Evolutionary conservation across 1,139 yeast genomes (phyloP).

Genomic region (Yamadazyma atlantica): DNA sequence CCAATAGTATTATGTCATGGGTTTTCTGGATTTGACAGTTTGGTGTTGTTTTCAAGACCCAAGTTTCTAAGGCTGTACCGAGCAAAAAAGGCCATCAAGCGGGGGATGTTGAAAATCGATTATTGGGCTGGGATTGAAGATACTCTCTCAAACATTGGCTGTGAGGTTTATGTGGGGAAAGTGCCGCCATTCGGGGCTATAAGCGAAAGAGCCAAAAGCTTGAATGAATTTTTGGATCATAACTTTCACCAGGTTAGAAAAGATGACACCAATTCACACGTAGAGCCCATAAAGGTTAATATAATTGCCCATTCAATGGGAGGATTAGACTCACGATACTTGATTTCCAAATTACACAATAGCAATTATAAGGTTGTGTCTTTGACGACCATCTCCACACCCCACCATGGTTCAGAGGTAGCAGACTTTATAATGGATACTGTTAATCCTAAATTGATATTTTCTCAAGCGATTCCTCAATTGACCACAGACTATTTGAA

Average conservation of each 20-base stretch:
- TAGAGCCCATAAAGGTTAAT: constrained; percentile 53
- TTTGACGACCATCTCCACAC: constrained; percentile 82
- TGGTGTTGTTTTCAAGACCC: constrained; percentile 47
- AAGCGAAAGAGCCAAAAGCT: constrained; percentile 60
- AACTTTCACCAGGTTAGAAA: constrained; percentile 26
- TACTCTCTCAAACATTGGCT: constrained; percentile 59
- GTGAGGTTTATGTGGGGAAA: constrained; percentile 66
- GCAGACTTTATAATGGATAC: constrained; percentile 65
- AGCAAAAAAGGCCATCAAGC: constrained; percentile 13
- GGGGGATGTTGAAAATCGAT: constrained; percentile 36
- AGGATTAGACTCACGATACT: constrained; percentile 78
- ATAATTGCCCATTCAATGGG: constrained; percentile 95
- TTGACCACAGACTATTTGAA: constrained; percentile 57
- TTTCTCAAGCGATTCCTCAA: constrained; percentile 52
- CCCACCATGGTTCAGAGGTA: constrained; percentile 83
- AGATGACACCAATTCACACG: constrained; percentile 20
- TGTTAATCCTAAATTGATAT: constrained; percentile 18
- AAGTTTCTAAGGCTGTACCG: constrained; percentile 12
- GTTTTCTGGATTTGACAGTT: constrained; percentile 71
- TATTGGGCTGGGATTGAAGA: constrained; percentile 83
- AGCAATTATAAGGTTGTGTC: constrained; percentile 59
- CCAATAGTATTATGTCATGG: constrained; percentile 87
- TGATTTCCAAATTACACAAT: constrained; percentile 56
- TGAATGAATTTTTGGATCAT: constrained; percentile 52
- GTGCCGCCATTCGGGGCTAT: constrained; percentile 86